Percentiles rank a stretch among this genome's conserved stretches.
Conservation (phyloP, 495 filamentous ascomycete species). For the Parathielavia appendiculata region DNA sequence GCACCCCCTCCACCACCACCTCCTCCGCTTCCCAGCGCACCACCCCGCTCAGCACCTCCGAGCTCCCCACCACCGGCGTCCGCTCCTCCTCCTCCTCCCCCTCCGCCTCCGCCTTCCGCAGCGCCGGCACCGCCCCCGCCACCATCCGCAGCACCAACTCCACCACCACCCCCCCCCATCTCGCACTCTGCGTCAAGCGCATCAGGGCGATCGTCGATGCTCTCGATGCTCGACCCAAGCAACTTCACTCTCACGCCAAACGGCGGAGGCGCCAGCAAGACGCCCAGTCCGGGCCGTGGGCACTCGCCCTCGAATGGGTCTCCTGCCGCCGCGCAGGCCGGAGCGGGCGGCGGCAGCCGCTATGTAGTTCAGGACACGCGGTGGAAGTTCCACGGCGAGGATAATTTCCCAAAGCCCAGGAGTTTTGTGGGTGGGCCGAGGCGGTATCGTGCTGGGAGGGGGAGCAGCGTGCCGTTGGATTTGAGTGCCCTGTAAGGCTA, state of each 20-base stretch:
- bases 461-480: conserved; percentile 90
- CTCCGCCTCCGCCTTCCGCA: conserved; percentile 33
- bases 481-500: conserved; percentile 45
- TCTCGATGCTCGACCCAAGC: conserved; percentile 65
- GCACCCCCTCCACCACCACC: conserved; percentile 43
- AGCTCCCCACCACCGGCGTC: conserved; percentile 33
- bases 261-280: conserved; percentile 35
- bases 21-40: conserved; percentile 18
- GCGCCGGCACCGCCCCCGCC: conserved; percentile 31
- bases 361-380: conserved; percentile 69
- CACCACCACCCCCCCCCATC: conserved; percentile 26
- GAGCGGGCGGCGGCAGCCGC: conserved; percentile 40
- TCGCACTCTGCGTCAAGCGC: conserved; percentile 33
- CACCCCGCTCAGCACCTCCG: conserved; percentile 33
- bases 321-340: conserved; percentile 3
- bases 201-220: conserved; percentile 35
- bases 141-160: conserved; percentile 22
- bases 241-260: conserved; percentile 65
- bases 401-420: conserved; percentile 76
- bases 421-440: conserved; percentile 65
- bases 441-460: conserved; percentile 83
- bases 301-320: conserved; percentile 21
- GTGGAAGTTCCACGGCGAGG: conserved; percentile 83
- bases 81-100: conserved; percentile 36
- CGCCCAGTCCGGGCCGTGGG: conserved; percentile 38